These are phyloP conservation scores for Rosa chinensis DNA, from an alignment of 306 rosid genomes.

Conservation along the genomic window DNA sequence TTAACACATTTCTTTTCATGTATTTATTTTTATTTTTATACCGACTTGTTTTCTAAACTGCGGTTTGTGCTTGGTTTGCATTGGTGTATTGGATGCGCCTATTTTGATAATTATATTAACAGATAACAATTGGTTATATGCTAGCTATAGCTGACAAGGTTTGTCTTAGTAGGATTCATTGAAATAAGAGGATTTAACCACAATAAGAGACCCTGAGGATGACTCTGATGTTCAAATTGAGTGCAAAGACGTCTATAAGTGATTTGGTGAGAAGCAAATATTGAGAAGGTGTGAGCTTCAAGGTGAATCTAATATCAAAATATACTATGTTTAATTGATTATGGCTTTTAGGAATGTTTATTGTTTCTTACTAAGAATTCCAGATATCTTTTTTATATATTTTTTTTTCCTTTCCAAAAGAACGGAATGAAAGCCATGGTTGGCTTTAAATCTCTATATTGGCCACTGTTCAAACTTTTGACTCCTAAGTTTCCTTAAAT, in stretches of 20 bases:
- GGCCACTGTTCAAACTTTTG: too few relatives aligned
- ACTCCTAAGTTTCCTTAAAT: too few relatives aligned
- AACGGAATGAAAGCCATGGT: too few relatives aligned
- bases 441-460: too few relatives aligned
- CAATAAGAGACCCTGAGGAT: slow-evolving; percentile 43
- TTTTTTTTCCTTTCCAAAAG: too few relatives aligned
- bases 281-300: slow-evolving; percentile 93
- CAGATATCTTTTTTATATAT: too few relatives aligned
- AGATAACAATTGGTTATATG: neutral
- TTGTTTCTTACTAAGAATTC: neutral
- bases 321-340: slow-evolving; percentile 3
- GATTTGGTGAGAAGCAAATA: slow-evolving; percentile 93
- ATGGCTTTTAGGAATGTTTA: neutral
- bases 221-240: slow-evolving; percentile 90
- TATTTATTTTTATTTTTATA: neutral
- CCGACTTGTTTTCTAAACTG: neutral
- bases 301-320: slow-evolving; percentile 57
- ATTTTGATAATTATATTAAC: neutral
- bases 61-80: neutral
- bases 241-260: slow-evolving; percentile 82
- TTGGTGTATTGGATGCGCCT: neutral
- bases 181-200: slow-evolving; percentile 53
- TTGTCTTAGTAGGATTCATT: slow-evolving; percentile 57
- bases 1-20: neutral
- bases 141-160: slow-evolving; percentile 29